phyloP scores from a whole-genome alignment of 1,139 yeast species.

The Blastobotrys capitulatus region DNA sequence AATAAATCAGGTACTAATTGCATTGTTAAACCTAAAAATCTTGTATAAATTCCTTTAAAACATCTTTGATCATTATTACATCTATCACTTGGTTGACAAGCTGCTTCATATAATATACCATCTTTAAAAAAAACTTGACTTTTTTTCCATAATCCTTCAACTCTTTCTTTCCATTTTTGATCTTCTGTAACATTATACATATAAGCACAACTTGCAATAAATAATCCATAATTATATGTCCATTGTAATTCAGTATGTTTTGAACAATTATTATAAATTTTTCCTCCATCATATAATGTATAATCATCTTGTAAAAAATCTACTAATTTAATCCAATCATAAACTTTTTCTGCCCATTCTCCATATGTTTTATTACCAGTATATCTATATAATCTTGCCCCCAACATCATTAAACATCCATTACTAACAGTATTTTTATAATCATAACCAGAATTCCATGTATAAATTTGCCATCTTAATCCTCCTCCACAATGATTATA shows the following conservation, averaged over 20 bases:
- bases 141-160: slow-evolving; percentile 35
- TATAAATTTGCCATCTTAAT: slow-evolving; percentile 91
- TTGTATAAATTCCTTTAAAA: slow-evolving; percentile 74
- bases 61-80: slow-evolving; percentile 91
- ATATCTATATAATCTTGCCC: slow-evolving; percentile 80
- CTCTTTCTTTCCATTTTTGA: slow-evolving; percentile 59
- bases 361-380: slow-evolving; percentile 66
- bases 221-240: slow-evolving; percentile 84
- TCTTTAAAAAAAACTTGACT: slow-evolving; percentile 56
- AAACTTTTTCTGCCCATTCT: slow-evolving; percentile 74
- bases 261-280: slow-evolving; percentile 57
- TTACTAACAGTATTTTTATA: slow-evolving; percentile 88
- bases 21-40: slow-evolving; percentile 74
- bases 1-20: slow-evolving; percentile 60
- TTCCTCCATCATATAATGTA: slow-evolving; percentile 68
- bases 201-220: slow-evolving; percentile 77
- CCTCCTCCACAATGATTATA: slow-evolving; percentile 72
- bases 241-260: slow-evolving; percentile 58
- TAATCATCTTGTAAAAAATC: slow-evolving; percentile 42
- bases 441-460: slow-evolving; percentile 91
- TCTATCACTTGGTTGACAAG: slow-evolving; percentile 57
- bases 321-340: slow-evolving; percentile 73
- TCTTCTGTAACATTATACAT: slow-evolving; percentile 70
- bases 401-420: slow-evolving; percentile 84
- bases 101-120: slow-evolving; percentile 67